Base-by-base conservation (phyloP, 306 rosid genomes). In the Canavalia ensiformis region DNA sequence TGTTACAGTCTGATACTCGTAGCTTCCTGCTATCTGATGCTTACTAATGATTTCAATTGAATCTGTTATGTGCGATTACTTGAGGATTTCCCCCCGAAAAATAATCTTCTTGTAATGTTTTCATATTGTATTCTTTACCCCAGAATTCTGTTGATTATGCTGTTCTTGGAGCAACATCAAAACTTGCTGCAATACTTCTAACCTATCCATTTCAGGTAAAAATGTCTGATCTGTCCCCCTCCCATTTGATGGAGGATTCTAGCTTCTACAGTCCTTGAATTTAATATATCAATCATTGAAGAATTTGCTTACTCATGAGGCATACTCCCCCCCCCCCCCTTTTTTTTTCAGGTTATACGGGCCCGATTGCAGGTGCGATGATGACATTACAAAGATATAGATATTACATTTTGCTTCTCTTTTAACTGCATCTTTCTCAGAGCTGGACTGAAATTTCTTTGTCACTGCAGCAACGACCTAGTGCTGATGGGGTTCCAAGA, bases 141-240 rank as follows among this genome's bases (percentile, higher is more conserved):
- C 90, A 93, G 99, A 95, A 90, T 87, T 93, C 99, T 52, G 67
- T 83, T 58, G 97, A 93, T 81, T 93, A 88, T 84, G 98, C 96
- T 79, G 89, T 87, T 86, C 91, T 95, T 65, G 98, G 99, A 63
- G 97, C 97, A 74, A 77, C 77, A 76, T 66, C 82, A 59, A 70
- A 75, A 78, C 76, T 82, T 63, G 75, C 88, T 37, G 97, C 98
- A 77, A 89, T 90, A 68, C 97, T 95, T 68, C 62, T 93, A 59
- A 90, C 97, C 37, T 93, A 95, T 86, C 99, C 98, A 55, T 93
- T 93, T 84, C 98, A 95, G 97, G 99, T 90, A 64, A 55, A 12
- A 59, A 34, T 56, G 44, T 66, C 25, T 60, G 47, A 37, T 37
- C 25, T 37, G 41, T 37, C 44, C 64, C 59, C 65, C 57, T 13